Percentiles rank a stretch among this genome's conserved stretches.
These are phyloP conservation scores for Trichoderma gamsii DNA, from an alignment of 495 filamentous ascomycete species.

Conservation along the genomic window DNA sequence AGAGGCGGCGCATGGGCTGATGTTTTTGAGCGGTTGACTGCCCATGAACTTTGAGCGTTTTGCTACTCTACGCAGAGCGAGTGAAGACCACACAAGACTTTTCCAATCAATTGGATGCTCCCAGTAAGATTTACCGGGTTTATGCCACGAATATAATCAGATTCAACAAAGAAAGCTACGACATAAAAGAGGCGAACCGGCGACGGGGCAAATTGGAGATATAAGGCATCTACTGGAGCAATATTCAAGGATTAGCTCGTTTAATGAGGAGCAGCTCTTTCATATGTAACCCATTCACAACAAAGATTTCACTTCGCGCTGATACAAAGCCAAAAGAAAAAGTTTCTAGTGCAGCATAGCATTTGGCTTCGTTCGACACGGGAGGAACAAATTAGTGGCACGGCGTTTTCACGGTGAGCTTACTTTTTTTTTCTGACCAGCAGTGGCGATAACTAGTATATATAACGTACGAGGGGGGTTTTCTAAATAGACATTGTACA, in stretches of 20 bases:
- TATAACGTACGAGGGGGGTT: background rate
- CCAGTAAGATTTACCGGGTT: too few relatives aligned
- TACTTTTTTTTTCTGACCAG: background rate
- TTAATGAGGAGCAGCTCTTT: too few relatives aligned
- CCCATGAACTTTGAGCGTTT: background rate
- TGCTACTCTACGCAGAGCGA: background rate
- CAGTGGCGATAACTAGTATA: background rate
- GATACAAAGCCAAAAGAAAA: background rate
- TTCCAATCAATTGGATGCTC: too few relatives aligned
- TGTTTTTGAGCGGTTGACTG: background rate
- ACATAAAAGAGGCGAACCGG: too few relatives aligned
- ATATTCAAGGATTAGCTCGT: too few relatives aligned
- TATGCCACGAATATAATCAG: too few relatives aligned
- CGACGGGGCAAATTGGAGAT: too few relatives aligned
- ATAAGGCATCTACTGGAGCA: too few relatives aligned
- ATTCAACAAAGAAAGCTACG: too few relatives aligned
- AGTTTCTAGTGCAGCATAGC: background rate
- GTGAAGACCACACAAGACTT: background rate
- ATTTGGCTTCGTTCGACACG: background rate
- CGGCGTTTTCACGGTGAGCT: background rate
- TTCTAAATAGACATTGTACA: background rate
- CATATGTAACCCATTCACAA: too few relatives aligned
- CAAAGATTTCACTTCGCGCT: background rate
- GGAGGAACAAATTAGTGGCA: background rate
- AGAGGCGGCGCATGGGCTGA: constrained; percentile 32